Evolutionary conservation across 805 yeast species (phyloP).

Genomic region (Lachancea waltii): DNA sequence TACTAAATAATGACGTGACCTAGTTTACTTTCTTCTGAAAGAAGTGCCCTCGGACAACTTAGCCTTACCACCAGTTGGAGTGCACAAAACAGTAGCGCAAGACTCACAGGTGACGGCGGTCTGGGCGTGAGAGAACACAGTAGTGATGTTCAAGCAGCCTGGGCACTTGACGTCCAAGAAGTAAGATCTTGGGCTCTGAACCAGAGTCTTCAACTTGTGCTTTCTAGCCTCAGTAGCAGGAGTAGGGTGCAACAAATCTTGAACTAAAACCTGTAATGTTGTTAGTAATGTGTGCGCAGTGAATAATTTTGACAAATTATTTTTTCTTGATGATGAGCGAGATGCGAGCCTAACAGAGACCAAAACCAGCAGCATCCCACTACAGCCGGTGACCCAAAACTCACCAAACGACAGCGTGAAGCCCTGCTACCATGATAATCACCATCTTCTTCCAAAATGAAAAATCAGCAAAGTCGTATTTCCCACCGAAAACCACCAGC

Average conservation of each 20-base stretch:
- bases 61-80: conserved; percentile 99
- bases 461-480: too few species aligned
- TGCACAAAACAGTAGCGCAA: conserved; percentile 96
- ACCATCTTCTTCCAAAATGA: too few species aligned
- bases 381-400: too few species aligned
- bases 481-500: too few species aligned
- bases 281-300: conserved; percentile 26
- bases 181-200: conserved; percentile 96
- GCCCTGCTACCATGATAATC: too few species aligned
- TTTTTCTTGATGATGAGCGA: too few species aligned
- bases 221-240: conserved; percentile 94
- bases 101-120: conserved; percentile 99
- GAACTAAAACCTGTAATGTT: conserved; percentile 79
- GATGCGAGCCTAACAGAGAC: too few species aligned
- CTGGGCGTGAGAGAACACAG: conserved; percentile 99
- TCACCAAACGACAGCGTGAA: too few species aligned
- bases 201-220: conserved; percentile 96
- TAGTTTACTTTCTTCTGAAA: conserved; percentile 91
- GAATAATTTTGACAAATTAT: too few species aligned
- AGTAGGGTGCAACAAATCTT: conserved; percentile 97
- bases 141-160: conserved; percentile 98
- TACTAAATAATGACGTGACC: conserved; percentile 5
- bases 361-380: too few species aligned
- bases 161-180: conserved; percentile 99
- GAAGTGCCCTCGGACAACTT: conserved; percentile 99